phyloP scores from a whole-genome alignment of 192 early-diverging fungal genomes.

The Coemansia javaensis region DNA sequence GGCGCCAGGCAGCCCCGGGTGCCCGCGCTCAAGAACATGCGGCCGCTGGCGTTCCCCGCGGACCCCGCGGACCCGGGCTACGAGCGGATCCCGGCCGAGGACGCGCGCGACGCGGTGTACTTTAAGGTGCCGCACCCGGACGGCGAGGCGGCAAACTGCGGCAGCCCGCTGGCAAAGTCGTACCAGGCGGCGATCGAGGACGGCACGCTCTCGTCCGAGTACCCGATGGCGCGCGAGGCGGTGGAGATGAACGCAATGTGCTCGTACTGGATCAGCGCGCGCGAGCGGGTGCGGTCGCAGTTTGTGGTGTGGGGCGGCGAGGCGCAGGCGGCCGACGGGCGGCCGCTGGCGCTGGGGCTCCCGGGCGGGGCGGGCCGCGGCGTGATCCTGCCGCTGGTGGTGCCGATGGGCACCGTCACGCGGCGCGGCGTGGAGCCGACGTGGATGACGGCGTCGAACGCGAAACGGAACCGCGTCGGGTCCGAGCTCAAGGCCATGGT shows the following conservation, averaged over 20 bases:
- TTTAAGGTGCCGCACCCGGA: conserved; percentile 82
- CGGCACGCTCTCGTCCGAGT: conserved; percentile 68
- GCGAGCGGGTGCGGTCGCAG: conserved; percentile 76
- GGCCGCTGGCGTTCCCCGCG: conserved; percentile 22
- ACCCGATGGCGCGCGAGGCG: conserved; percentile 68
- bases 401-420: conserved; percentile 96
- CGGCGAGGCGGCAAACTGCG: conserved; percentile 72
- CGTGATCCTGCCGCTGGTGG: conserved; percentile 84
- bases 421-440: conserved; percentile 86
- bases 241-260: conserved; percentile 70
- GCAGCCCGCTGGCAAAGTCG: conserved; percentile 81
- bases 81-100: conserved; percentile 32
- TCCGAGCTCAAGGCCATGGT: conserved; percentile 91
- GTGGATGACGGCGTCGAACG: conserved; percentile 96
- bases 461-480: conserved; percentile 81
- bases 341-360: conserved; percentile 26
- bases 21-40: conserved; percentile 35
- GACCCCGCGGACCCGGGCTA: conserved; percentile 49
- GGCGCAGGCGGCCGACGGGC: conserved; percentile 32
- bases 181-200: conserved; percentile 77
- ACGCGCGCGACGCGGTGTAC: conserved; percentile 40
- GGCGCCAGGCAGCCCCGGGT: conserved; percentile 4
- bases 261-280: conserved; percentile 86
- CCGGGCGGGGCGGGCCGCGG: conserved; percentile 27
- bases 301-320: conserved; percentile 75